Percentiles rank a stretch among this genome's conserved stretches.
These are phyloP conservation scores for Penicillium sp. DNA, from an alignment of 2,329 filamentous ascomycete species.

Conservation along the genomic window DNA sequence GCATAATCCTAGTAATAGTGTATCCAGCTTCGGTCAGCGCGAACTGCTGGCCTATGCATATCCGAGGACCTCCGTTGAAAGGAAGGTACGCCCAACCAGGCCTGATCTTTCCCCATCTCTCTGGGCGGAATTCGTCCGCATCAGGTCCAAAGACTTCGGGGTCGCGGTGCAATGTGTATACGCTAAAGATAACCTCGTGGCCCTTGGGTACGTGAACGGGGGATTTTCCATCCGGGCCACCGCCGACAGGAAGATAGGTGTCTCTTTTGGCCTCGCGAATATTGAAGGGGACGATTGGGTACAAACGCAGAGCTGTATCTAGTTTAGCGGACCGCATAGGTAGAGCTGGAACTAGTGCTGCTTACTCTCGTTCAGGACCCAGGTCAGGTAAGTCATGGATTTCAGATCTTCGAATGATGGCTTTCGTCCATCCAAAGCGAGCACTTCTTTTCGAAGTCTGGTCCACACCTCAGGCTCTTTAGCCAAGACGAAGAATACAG, in stretches of 20 bases:
- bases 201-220: slow-evolving; percentile 67
- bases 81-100: slow-evolving; percentile 37
- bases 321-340: neutral
- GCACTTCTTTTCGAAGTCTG: slow-evolving; percentile 36
- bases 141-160: slow-evolving; percentile 47
- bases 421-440: slow-evolving; percentile 19
- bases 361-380: slow-evolving; percentile 30
- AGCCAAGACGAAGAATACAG: slow-evolving; percentile 49
- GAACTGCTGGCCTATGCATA: slow-evolving; percentile 39
- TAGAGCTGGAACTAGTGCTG: no score
- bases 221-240: slow-evolving; percentile 58
- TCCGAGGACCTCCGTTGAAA: slow-evolving; percentile 36
- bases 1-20: slow-evolving; percentile 35
- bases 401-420: slow-evolving; percentile 27
- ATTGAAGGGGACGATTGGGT: slow-evolving; percentile 47
- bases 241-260: slow-evolving; percentile 50
- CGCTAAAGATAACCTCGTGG: slow-evolving; percentile 63
- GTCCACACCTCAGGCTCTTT: slow-evolving; percentile 38
- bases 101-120: slow-evolving; percentile 45
- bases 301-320: slow-evolving; percentile 39
- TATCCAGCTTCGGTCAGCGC: slow-evolving; percentile 40
- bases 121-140: slow-evolving; percentile 49
- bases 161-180: slow-evolving; percentile 71
- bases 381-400: slow-evolving; percentile 26
- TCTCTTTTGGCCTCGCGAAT: slow-evolving; percentile 36